A percentile compares a stretch with the other conserved stretches of the same genome.
These are phyloP conservation scores for Aspergillus sp. DNA, from an alignment of 2,329 filamentous ascomycete genomes.

Conservation along the genomic window DNA sequence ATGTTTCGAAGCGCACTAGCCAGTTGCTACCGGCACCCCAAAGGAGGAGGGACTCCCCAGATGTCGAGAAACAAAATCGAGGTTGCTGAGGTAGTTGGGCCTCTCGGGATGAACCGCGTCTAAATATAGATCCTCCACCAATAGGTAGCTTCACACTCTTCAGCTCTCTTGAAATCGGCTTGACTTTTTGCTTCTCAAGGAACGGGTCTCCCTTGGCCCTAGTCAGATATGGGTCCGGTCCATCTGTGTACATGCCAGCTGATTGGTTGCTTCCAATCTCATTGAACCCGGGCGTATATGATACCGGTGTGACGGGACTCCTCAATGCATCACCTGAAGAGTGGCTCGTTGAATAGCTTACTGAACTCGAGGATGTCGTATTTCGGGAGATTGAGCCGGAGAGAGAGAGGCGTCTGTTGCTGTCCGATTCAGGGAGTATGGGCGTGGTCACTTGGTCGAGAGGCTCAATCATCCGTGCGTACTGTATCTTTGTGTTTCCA, in stretches of 20 bases:
- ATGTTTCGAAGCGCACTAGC: constrained; percentile 31
- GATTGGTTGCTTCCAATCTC: constrained; percentile 15
- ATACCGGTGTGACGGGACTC: constrained; percentile 15
- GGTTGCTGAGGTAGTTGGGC: constrained; percentile 30
- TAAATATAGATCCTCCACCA: constrained; percentile 18
- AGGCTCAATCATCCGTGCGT: constrained; percentile 35
- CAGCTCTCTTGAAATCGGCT: constrained; percentile 19
- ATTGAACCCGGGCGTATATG: constrained; percentile 11
- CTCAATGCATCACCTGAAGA: constrained; percentile 17
- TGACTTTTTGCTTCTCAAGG: constrained; percentile 16
- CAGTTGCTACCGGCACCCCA: constrained; percentile 21
- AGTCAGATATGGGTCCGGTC: constrained; percentile 6
- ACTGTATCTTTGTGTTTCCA: constrained; percentile 30
- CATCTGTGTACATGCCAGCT: constrained; percentile 12
- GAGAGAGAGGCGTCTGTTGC: constrained; percentile 16
- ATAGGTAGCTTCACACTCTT: constrained; percentile 21
- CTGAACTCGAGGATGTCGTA: constrained; percentile 23
- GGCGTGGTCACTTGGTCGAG: constrained; percentile 26
- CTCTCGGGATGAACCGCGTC: constrained; percentile 19
- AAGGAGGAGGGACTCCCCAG: constrained; percentile 20
- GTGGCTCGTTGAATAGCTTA: constrained; percentile 23
- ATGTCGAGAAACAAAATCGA: constrained; percentile 30
- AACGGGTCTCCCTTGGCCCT: constrained; percentile 8
- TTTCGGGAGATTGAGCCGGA: constrained; percentile 17
- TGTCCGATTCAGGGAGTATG: constrained; percentile 14